These are phyloP conservation scores for Globisporangium emineosum DNA, from an alignment of 352 stramenopile genomes.

Conservation along the genomic window DNA sequence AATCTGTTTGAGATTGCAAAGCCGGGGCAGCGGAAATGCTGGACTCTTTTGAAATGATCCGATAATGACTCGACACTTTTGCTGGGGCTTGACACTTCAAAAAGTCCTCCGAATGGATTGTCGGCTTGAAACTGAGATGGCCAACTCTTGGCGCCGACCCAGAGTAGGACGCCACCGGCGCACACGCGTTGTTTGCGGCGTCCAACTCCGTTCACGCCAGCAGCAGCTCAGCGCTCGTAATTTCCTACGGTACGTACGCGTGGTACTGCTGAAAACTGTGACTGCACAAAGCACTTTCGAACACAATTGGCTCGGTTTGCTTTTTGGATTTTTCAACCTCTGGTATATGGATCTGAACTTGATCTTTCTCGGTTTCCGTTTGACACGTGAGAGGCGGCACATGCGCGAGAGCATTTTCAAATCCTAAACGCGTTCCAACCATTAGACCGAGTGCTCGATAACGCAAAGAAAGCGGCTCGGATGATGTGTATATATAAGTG, in stretches of 20 bases:
- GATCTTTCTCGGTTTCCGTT: not conserved
- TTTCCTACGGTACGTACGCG: not conserved
- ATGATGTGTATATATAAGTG: no score
- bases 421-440: not conserved
- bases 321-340: not conserved
- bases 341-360: no score
- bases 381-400: not conserved
- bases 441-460: no score
- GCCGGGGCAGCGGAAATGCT: no score
- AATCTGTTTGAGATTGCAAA: no score
- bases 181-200: not conserved
- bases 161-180: not conserved
- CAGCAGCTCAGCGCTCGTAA: not conserved
- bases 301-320: not conserved
- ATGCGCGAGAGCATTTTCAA: not conserved
- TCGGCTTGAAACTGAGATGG: not conserved
- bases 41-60: no score
- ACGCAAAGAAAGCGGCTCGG: no score
- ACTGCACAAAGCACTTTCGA: no score
- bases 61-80: no score
- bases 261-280: no score
- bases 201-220: slow-evolving; percentile 1
- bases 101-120: no score
- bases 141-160: not conserved
- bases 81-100: no score